These are phyloP conservation scores for Lojkania enalia DNA, from an alignment of 2,329 filamentous ascomycete species.

Conservation along the genomic window DNA sequence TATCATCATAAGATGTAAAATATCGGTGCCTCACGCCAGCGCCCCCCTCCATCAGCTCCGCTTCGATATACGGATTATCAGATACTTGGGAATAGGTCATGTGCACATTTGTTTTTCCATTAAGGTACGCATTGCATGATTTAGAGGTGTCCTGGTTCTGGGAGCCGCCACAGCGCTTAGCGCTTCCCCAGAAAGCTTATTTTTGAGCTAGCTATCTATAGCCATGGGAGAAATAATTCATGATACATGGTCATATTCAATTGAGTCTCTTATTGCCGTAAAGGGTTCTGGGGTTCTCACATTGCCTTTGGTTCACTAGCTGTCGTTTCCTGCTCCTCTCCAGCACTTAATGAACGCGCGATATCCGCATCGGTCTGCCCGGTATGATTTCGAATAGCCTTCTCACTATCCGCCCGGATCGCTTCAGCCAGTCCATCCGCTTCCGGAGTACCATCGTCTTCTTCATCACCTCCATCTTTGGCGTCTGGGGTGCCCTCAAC, in stretches of 20 bases:
- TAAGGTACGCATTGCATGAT: conserved; percentile 13
- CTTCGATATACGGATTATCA: too few relatives aligned
- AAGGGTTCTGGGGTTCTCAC: too few relatives aligned
- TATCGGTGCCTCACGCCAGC: too few relatives aligned
- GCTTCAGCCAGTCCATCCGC: background rate
- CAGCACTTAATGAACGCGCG: too few relatives aligned
- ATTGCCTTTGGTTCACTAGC: too few relatives aligned
- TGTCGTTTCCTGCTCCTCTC: too few relatives aligned
- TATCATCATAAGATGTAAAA: background rate
- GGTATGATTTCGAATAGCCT: too few relatives aligned
- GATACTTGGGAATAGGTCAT: background rate
- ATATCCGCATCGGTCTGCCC: too few relatives aligned
- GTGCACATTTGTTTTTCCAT: conserved; percentile 14
- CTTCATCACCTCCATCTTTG: conserved; percentile 15
- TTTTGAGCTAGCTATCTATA: conserved; percentile 25
- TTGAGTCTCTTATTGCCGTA: too few relatives aligned
- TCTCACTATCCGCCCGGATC: background rate
- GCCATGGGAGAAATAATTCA: too few relatives aligned
- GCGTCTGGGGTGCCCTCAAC: conserved; percentile 17
- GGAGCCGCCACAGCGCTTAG: conserved; percentile 23
- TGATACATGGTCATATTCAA: too few relatives aligned
- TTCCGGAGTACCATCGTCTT: background rate
- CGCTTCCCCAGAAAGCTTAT: conserved; percentile 33
- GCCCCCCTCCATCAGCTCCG: too few relatives aligned
- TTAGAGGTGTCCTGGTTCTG: conserved; percentile 2